Evolutionary conservation across 2,329 filamentous ascomycete genomes (phyloP).

Genomic region (Teratosphaeria viscida): DNA sequence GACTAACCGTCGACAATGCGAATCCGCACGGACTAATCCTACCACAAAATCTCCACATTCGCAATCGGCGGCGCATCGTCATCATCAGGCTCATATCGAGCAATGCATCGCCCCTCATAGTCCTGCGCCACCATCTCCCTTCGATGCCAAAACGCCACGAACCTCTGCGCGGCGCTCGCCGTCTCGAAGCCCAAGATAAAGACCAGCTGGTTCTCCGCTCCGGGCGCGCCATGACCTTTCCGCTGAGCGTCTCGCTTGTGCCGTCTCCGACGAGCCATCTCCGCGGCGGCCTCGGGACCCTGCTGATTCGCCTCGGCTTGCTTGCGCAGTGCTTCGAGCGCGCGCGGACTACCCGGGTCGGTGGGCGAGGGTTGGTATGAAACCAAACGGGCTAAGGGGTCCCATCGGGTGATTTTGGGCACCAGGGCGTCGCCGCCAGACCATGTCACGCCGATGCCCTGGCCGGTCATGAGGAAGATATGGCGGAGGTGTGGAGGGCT

Average conservation of each 20-base stretch:
- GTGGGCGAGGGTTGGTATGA: background rate
- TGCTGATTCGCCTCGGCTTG: background rate
- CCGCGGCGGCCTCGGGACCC: constrained; percentile 1
- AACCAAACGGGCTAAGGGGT: constrained; percentile 4
- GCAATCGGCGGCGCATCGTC: constrained; percentile 7
- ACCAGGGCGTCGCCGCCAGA: constrained; percentile 15
- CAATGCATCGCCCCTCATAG: background rate
- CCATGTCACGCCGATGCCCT: constrained; percentile 18
- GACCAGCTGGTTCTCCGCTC: constrained; percentile 28
- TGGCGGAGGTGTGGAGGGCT: constrained; percentile 10
- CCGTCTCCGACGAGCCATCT: constrained; percentile 2
- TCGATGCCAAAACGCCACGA: constrained; percentile 44
- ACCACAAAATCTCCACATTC: constrained; percentile 10
- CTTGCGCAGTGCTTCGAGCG: background rate
- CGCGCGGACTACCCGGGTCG: background rate
- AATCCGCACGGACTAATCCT: background rate
- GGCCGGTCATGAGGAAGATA: constrained; percentile 17
- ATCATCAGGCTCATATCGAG: background rate
- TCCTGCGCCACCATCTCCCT: constrained; percentile 27
- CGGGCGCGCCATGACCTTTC: constrained; percentile 4
- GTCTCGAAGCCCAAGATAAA: constrained; percentile 46
- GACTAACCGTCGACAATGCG: too few species aligned
- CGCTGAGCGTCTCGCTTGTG: background rate
- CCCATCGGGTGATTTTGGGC: constrained; percentile 18
- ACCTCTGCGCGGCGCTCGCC: constrained; percentile 43